Conservation (phyloP, 495 filamentous ascomycete species). For the Physcia stellaris region DNA sequence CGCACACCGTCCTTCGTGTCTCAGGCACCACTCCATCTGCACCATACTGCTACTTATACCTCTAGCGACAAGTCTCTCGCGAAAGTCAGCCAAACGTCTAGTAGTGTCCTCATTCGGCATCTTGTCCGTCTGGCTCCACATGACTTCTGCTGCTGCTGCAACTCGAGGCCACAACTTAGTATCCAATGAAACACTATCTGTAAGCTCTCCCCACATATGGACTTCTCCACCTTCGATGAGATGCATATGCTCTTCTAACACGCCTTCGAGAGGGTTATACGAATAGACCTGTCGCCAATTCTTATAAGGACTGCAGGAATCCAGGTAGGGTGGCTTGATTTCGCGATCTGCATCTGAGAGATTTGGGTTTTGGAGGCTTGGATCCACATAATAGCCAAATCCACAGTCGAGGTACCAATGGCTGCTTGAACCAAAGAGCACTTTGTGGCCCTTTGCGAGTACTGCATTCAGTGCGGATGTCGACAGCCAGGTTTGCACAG, state of each 20-base stretch:
- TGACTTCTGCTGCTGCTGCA: conserved; percentile 55
- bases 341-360: too few species aligned
- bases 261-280: conserved; percentile 48
- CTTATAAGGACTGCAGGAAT: conserved; percentile 63
- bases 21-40: conserved; percentile 38
- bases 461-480: conserved; percentile 30
- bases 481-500: conserved; percentile 62
- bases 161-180: conserved; percentile 27
- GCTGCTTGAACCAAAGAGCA: conserved; percentile 43
- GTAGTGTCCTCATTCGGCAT: conserved; percentile 40
- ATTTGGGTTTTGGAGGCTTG: conserved; percentile 3
- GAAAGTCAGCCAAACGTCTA: conserved; percentile 46
- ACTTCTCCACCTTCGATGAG: conserved; percentile 65
- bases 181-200: conserved; percentile 54
- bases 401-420: conserved; percentile 56
- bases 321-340: conserved; percentile 43
- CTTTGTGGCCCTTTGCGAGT: conserved; percentile 44
- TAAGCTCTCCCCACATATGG: conserved; percentile 65
- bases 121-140: conserved; percentile 66
- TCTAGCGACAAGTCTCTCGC: conserved; percentile 53
- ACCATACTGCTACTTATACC: conserved; percentile 48
- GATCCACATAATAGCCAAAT: conserved; percentile 9
- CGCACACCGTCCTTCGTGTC: conserved; percentile 20
- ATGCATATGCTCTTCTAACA: conserved; percentile 39
- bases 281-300: conserved; percentile 64